Conservation (phyloP, 768 basidiomycete species). For the Gloeostereum incarnatum region DNA sequence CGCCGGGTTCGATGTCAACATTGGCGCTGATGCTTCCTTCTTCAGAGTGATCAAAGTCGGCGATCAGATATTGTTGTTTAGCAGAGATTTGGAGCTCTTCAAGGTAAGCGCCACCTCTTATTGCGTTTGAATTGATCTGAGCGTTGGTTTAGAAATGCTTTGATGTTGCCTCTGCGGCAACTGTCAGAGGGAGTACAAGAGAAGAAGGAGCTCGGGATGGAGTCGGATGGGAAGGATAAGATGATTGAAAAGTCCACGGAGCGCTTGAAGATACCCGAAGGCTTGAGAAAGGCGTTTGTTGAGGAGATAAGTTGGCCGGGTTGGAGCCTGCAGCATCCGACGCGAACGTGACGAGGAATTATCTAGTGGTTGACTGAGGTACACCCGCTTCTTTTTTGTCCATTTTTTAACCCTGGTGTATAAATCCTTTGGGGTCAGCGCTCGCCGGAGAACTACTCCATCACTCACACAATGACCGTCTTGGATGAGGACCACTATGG, state of each 20-base stretch:
- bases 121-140: too few relatives aligned
- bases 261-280: constrained; percentile 83
- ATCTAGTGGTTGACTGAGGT: constrained; percentile 92
- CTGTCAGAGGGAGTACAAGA: too few relatives aligned
- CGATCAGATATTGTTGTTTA: constrained; percentile 18
- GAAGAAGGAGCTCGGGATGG: constrained; percentile 96
- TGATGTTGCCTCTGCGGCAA: too few relatives aligned
- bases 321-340: constrained; percentile 88
- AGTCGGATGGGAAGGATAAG: constrained; percentile 91
- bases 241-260: constrained; percentile 88
- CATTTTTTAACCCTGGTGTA: constrained; percentile 3
- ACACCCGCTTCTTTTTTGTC: constrained; percentile 7
- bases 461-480: constrained; percentile 69
- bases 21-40: constrained; percentile 20
- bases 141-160: too few relatives aligned
- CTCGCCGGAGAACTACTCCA: constrained; percentile 87
- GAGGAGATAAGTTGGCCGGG: constrained; percentile 90
- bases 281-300: constrained; percentile 88
- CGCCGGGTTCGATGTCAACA: constrained; percentile 20
- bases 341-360: constrained; percentile 90
- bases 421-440: constrained; percentile 96
- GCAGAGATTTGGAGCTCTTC: constrained; percentile 21
- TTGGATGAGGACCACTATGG: constrained; percentile 96
- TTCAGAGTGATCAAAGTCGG: constrained; percentile 19
- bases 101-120: too few relatives aligned